phyloP scores from a whole-genome alignment of 768 basidiomycete species.

The Cystobasidiopsis lactophilus region DNA sequence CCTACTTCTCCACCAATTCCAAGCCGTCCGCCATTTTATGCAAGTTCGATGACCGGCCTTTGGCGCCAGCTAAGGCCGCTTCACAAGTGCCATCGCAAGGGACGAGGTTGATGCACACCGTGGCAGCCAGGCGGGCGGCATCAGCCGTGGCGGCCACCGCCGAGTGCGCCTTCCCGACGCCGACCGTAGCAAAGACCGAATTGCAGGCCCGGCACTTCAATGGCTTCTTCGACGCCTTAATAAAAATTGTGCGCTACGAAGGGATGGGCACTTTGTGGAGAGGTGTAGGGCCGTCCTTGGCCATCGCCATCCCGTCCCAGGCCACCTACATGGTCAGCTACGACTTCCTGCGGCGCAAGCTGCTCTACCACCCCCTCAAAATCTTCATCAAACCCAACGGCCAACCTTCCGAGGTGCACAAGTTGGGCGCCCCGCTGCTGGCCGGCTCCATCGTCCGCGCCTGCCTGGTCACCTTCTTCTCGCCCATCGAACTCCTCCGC shows the following conservation, averaged over 20 bases:
- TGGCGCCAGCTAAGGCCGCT: conserved; percentile 20
- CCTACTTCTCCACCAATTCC: conserved; percentile 10
- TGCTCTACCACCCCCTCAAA: conserved; percentile 10
- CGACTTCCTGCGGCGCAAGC: conserved; percentile 40
- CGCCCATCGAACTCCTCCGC: conserved; percentile 77
- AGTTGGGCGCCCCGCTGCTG: conserved; percentile 41
- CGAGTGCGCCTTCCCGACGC: conserved; percentile 6
- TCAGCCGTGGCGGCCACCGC: neutral
- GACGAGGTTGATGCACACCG: neutral
- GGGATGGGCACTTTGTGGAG: conserved; percentile 82
- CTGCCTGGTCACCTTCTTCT: conserved; percentile 49
- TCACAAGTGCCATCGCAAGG: neutral
- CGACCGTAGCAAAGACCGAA: conserved; percentile 1
- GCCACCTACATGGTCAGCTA: conserved; percentile 91
- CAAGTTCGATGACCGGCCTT: conserved; percentile 15
- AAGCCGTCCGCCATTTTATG: conserved; percentile 11
- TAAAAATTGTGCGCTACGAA: conserved; percentile 56
- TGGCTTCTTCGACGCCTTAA: conserved; percentile 67
- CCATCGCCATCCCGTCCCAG: conserved; percentile 77
- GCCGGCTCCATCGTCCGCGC: conserved; percentile 70
- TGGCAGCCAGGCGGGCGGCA: neutral
- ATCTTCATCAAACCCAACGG: conserved; percentile 4
- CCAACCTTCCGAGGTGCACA: conserved; percentile 3
- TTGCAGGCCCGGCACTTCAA: conserved; percentile 46
- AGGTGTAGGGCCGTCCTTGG: conserved; percentile 71